Conservation (phyloP, 768 basidiomycete species). For the Panellus pusillus region DNA sequence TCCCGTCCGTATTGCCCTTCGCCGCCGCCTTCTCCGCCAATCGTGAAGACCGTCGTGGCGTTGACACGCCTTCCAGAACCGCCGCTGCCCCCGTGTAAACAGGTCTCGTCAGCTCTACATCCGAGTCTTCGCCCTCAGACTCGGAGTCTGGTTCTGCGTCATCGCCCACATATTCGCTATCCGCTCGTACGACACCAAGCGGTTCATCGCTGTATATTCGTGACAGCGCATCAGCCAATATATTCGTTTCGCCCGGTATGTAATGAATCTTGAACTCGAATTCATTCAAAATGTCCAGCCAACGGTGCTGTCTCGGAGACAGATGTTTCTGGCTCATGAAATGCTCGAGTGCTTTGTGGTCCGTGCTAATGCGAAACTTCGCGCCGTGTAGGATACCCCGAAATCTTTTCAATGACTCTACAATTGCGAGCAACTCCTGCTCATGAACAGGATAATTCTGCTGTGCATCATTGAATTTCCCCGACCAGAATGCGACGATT, state of each 20-base stretch:
- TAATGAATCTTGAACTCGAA: slow-evolving; percentile 30
- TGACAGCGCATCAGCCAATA: slow-evolving; percentile 32
- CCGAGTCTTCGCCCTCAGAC: too few species aligned
- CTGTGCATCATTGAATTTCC: slow-evolving; percentile 36
- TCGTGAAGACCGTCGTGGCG: too few species aligned
- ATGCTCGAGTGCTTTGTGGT: slow-evolving; percentile 30
- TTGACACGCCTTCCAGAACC: too few species aligned
- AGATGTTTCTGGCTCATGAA: slow-evolving; percentile 33
- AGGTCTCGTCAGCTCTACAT: too few species aligned
- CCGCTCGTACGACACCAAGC: neutral
- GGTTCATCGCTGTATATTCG: slow-evolving; percentile 19
- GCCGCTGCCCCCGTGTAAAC: too few species aligned
- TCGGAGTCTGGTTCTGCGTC: neutral
- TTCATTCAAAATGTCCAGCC: slow-evolving; percentile 34
- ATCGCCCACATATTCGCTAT: slow-evolving; percentile 9
- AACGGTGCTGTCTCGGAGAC: slow-evolving; percentile 32
- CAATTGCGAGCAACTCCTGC: slow-evolving; percentile 36
- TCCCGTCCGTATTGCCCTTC: too few species aligned
- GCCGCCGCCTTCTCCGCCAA: too few species aligned
- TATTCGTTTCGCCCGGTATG: slow-evolving; percentile 31
- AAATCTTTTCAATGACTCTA: slow-evolving; percentile 34
- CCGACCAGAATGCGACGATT: slow-evolving; percentile 35
- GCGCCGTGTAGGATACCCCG: slow-evolving; percentile 31
- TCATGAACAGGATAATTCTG: slow-evolving; percentile 42
- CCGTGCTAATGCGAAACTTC: slow-evolving; percentile 29